A percentile compares a stretch with the other conserved stretches of the same genome.
These are phyloP conservation scores for Beauveria scarabaeidicola DNA, from an alignment of 2,329 filamentous ascomycete genomes.

Conservation along the genomic window DNA sequence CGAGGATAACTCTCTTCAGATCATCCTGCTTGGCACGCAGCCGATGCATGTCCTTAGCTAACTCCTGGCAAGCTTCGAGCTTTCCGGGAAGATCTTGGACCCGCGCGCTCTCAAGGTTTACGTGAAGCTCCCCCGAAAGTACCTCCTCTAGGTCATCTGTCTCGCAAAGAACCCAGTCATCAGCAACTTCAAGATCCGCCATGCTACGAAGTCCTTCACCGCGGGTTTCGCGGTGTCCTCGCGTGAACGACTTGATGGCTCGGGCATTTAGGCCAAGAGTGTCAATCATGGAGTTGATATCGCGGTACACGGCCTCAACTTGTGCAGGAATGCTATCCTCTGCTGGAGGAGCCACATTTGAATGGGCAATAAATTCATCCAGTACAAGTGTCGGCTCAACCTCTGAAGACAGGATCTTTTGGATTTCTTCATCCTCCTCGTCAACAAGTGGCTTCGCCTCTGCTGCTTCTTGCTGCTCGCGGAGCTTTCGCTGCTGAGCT, in stretches of 20 bases:
- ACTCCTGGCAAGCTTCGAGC: conserved; percentile 56
- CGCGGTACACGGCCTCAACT: conserved; percentile 62
- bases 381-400: conserved; percentile 53
- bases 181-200: conserved; percentile 59
- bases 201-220: conserved; percentile 48
- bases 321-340: conserved; percentile 52
- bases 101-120: conserved; percentile 56
- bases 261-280: conserved; percentile 76
- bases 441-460: conserved; percentile 51
- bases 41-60: conserved; percentile 61
- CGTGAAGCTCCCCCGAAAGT: conserved; percentile 54
- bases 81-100: conserved; percentile 62
- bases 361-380: conserved; percentile 59
- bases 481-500: conserved; percentile 41
- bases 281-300: conserved; percentile 91
- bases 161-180: conserved; percentile 70
- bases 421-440: conserved; percentile 61
- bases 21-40: conserved; percentile 71
- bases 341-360: conserved; percentile 43
- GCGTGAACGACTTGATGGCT: conserved; percentile 57
- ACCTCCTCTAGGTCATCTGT: conserved; percentile 59
- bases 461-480: conserved; percentile 47
- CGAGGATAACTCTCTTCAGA: conserved; percentile 65
- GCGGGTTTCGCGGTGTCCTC: conserved; percentile 53
- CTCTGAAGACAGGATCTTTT: conserved; percentile 51